These are phyloP conservation scores for Lactarius akahatsu DNA, from an alignment of 768 basidiomycete genomes.

Conservation along the genomic window DNA sequence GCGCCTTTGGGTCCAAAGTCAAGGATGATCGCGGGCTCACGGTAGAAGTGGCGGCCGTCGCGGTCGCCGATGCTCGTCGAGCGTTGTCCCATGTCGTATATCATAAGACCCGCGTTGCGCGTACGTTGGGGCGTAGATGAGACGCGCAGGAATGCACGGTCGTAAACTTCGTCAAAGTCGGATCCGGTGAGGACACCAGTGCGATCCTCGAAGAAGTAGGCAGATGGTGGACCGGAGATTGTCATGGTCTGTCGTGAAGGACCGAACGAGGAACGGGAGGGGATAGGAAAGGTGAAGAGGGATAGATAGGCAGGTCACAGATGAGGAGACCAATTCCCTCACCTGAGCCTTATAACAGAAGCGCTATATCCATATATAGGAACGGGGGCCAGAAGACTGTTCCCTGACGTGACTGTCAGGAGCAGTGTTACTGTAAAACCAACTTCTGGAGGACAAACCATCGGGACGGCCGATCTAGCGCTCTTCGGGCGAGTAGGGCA, in stretches of 20 bases:
- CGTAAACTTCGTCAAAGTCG: slow-evolving; percentile 79
- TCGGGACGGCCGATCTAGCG: slow-evolving; percentile 16
- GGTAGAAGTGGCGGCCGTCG: slow-evolving; percentile 51
- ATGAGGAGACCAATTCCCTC: not conserved
- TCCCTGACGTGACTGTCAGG: slow-evolving; percentile 19
- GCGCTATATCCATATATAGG: not conserved
- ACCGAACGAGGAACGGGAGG: not conserved
- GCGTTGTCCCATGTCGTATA: slow-evolving; percentile 67
- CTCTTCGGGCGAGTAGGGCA: slow-evolving; percentile 18
- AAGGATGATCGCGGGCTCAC: slow-evolving; percentile 55
- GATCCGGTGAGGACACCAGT: slow-evolving; percentile 53
- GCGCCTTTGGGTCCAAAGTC: slow-evolving; percentile 59
- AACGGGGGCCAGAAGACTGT: slow-evolving; percentile 15
- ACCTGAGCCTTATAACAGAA: slow-evolving; percentile 19
- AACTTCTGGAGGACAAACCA: slow-evolving; percentile 19
- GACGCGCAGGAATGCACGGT: slow-evolving; percentile 68
- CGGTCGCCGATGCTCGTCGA: slow-evolving; percentile 53
- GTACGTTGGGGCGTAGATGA: slow-evolving; percentile 43
- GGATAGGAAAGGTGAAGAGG: not conserved
- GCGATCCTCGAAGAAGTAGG: slow-evolving; percentile 67
- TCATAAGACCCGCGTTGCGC: slow-evolving; percentile 42
- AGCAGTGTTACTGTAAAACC: not conserved
- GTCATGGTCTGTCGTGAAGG: slow-evolving; percentile 21
- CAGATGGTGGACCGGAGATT: slow-evolving; percentile 28
- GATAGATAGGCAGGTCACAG: not conserved